Conservation (phyloP, 1,284 basidiomycete species). For the Cutaneotrichosporon sp. region DNA sequence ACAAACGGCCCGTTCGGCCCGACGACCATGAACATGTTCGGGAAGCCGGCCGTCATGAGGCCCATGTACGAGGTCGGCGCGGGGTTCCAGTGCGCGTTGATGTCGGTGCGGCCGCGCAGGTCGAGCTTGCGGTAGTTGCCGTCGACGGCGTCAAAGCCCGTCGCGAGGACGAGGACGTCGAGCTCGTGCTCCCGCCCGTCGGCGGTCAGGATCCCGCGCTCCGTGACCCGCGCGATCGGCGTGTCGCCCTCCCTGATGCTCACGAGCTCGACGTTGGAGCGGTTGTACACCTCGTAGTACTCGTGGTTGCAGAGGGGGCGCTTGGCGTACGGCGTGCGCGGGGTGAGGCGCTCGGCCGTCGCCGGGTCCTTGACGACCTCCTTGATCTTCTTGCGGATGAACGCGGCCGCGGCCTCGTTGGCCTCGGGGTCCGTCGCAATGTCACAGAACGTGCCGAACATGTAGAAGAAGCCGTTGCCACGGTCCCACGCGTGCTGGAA, state of each 20-base stretch:
- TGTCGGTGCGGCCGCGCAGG: slow-evolving; percentile 13
- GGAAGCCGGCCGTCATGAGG: slow-evolving; percentile 14
- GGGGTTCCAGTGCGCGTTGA: slow-evolving; percentile 17
- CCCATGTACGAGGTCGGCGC: slow-evolving; percentile 16
- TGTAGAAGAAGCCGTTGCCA: slow-evolving; percentile 21
- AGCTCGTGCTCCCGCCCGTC: slow-evolving; percentile 17
- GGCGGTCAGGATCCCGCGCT: slow-evolving; percentile 9
- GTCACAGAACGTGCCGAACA: slow-evolving; percentile 23
- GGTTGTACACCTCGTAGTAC: slow-evolving; percentile 24
- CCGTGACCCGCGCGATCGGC: slow-evolving; percentile 12
- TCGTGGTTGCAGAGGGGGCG: slow-evolving; percentile 18
- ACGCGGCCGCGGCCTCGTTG: slow-evolving; percentile 17
- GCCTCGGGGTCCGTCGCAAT: slow-evolving; percentile 8
- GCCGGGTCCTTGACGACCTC: slow-evolving; percentile 18
- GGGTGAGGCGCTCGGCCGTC: slow-evolving; percentile 16
- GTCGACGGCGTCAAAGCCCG: slow-evolving; percentile 22
- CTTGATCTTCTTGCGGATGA: slow-evolving; percentile 19
- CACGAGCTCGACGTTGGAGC: slow-evolving; percentile 18
- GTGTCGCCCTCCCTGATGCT: slow-evolving; percentile 8
- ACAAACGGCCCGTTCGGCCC: slow-evolving; percentile 22
- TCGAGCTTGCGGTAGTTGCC: slow-evolving; percentile 19
- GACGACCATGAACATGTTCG: slow-evolving; percentile 22
- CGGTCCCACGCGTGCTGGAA: slow-evolving; percentile 17
- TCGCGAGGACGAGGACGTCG: slow-evolving; percentile 19
- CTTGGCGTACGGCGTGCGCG: slow-evolving; percentile 16